A percentile compares a stretch with the other conserved stretches of the same genome.
phyloP scores from a whole-genome alignment of 495 filamentous ascomycete genomes.

The Chaetomium fimeti region DNA sequence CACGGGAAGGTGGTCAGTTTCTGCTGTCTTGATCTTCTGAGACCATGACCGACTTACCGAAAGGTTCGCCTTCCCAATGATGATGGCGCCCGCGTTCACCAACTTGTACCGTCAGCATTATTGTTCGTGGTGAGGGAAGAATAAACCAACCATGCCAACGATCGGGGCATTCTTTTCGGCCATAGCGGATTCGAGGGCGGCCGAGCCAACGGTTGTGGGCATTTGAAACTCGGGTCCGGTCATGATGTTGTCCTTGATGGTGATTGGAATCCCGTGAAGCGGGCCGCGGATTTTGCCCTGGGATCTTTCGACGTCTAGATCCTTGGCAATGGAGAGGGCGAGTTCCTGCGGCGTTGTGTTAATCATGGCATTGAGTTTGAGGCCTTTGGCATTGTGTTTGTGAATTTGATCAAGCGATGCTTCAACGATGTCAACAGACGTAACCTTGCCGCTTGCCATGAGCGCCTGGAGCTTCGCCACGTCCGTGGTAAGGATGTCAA shows the following conservation, averaged over 20 bases:
- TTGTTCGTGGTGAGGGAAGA: no score
- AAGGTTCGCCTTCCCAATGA: no score
- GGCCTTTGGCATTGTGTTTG: conserved; percentile 40
- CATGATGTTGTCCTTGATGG: conserved; percentile 39
- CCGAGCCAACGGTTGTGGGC: conserved; percentile 44
- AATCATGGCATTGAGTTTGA: conserved; percentile 49
- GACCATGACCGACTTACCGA: no score
- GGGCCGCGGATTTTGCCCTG: conserved; percentile 54
- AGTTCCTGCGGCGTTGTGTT: conserved; percentile 56
- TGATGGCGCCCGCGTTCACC: no score
- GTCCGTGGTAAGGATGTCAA: conserved; percentile 40
- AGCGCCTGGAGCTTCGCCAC: conserved; percentile 40
- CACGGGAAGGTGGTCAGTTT: no score
- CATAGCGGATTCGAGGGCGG: conserved; percentile 22
- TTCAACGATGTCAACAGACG: conserved; percentile 46
- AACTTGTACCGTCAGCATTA: no score
- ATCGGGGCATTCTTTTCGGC: conserved; percentile 18
- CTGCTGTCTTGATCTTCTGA: no score
- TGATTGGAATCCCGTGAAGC: conserved; percentile 48
- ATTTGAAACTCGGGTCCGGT: conserved; percentile 43
- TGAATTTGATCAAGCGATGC: conserved; percentile 52
- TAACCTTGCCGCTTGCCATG: conserved; percentile 36
- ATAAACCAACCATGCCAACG: background rate
- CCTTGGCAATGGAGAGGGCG: conserved; percentile 15
- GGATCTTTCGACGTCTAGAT: conserved; percentile 54